Conservation (phyloP, 1,139 yeast genomes). For the Hansenula anomala region DNA sequence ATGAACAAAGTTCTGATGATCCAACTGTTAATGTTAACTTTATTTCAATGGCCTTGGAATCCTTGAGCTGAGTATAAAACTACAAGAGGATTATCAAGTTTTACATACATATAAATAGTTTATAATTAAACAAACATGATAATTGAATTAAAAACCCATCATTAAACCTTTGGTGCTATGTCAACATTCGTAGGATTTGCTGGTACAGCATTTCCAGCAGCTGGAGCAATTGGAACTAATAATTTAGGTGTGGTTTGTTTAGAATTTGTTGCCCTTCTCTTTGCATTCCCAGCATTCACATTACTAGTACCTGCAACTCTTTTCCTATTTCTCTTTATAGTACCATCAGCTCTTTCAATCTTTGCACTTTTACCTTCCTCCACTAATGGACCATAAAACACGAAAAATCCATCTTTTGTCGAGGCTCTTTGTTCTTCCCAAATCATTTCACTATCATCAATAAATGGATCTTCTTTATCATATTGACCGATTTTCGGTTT, state of each 20-base stretch:
- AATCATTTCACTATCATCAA: slow-evolving; percentile 87
- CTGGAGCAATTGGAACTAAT: slow-evolving; percentile 5
- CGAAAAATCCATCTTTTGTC: slow-evolving; percentile 94
- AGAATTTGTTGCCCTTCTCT: neutral
- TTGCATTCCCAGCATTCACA: too few species aligned
- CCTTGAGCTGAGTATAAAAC: slow-evolving; percentile 14
- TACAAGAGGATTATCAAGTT: too few species aligned
- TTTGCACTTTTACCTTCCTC: slow-evolving; percentile 52
- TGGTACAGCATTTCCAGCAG: too few species aligned
- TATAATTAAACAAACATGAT: neutral
- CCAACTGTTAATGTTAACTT: slow-evolving; percentile 34
- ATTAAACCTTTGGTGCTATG: slow-evolving; percentile 4
- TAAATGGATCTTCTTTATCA: slow-evolving; percentile 91
- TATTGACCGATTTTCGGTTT: slow-evolving; percentile 82
- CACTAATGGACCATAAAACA: slow-evolving; percentile 88
- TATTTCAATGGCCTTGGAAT: slow-evolving; percentile 36
- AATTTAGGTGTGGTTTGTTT: slow-evolving; percentile 3
- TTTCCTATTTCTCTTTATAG: slow-evolving; percentile 30
- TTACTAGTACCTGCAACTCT: slow-evolving; percentile 7
- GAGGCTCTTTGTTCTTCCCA: slow-evolving; percentile 94
- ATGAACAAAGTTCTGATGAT: slow-evolving; percentile 13
- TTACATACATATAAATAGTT: too few species aligned
- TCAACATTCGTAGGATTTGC: too few species aligned
- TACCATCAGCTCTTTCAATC: slow-evolving; percentile 36
- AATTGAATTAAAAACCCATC: too few species aligned